Percentiles rank a stretch among this genome's conserved stretches.
Evolutionary conservation across 129 eudicot species (phyloP).

Genomic region (Arctium minus): DNA sequence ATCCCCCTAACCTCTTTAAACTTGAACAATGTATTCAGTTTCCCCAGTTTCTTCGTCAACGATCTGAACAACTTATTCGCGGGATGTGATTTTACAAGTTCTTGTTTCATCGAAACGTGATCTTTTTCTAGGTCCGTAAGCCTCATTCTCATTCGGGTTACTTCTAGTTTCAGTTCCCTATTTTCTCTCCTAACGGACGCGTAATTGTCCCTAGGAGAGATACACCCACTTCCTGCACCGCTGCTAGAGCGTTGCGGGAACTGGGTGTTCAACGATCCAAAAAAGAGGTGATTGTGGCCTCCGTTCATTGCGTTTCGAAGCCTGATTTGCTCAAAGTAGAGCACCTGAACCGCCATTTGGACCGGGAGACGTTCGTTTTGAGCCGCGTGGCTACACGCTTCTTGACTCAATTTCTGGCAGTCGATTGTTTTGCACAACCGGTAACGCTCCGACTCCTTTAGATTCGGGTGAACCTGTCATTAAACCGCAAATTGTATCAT

Average conservation of each 20-base stretch:
- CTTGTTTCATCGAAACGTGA: slow-evolving; percentile 94
- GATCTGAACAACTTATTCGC: slow-evolving; percentile 79
- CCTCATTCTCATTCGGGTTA: slow-evolving; percentile 97
- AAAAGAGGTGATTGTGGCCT: slow-evolving; percentile 67
- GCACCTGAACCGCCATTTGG: slow-evolving; percentile 98
- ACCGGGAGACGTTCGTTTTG: slow-evolving; percentile 91
- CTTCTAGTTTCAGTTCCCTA: slow-evolving; percentile 91
- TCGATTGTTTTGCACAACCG: slow-evolving; percentile 91
- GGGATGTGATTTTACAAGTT: slow-evolving; percentile 74
- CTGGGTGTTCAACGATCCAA: slow-evolving; percentile 64
- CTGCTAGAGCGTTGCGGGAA: slow-evolving; percentile 85
- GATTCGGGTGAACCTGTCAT: slow-evolving; percentile 80
- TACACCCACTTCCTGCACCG: slow-evolving; percentile 96
- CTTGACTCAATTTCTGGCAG: slow-evolving; percentile 90
- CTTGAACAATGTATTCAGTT: slow-evolving; percentile 58
- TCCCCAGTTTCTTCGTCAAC: slow-evolving; percentile 64
- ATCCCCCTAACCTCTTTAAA: slow-evolving; percentile 44
- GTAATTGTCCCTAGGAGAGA: slow-evolving; percentile 92
- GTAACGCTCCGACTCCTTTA: slow-evolving; percentile 89
- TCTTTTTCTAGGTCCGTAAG: slow-evolving; percentile 95
- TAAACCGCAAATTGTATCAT: slow-evolving; percentile 1
- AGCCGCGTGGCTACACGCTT: slow-evolving; percentile 99
- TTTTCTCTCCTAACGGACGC: slow-evolving; percentile 98
- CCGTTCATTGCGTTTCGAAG: slow-evolving; percentile 92
- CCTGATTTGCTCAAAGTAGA: slow-evolving; percentile 95